A percentile compares a stretch with the other conserved stretches of the same genome.
Conservation (phyloP, 129 eudicot species). For the Cynara cardunculus region DNA sequence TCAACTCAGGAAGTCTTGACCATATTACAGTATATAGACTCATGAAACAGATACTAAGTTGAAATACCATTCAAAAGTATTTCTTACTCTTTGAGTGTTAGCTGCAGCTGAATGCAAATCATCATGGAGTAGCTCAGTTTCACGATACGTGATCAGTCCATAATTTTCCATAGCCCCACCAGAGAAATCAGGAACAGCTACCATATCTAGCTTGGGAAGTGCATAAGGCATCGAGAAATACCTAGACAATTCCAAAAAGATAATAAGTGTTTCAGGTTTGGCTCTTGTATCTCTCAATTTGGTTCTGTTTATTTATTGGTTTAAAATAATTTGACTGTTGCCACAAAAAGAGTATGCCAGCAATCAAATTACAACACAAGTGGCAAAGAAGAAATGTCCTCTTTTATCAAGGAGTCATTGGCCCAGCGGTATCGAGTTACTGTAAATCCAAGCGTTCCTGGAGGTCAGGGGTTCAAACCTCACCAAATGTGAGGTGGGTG, state of each 20-base stretch:
- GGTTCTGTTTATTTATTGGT: background rate
- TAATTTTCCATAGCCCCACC: constrained; percentile 66
- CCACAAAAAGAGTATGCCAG: background rate
- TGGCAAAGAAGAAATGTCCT: background rate
- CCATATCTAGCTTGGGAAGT: constrained; percentile 64
- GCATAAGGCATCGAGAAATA: constrained; percentile 51
- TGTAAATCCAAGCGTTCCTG: background rate
- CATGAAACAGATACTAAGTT: constrained; percentile 1
- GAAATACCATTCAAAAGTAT: background rate
- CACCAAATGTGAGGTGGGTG: background rate
- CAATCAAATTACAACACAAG: background rate
- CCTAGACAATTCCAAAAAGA: constrained; percentile 21
- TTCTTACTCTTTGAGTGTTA: constrained; percentile 50
- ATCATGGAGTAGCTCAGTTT: constrained; percentile 48
- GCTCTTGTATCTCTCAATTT: background rate
- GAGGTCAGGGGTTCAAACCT: background rate
- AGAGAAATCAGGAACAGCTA: constrained; percentile 54
- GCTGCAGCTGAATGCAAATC: constrained; percentile 48
- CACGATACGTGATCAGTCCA: constrained; percentile 46
- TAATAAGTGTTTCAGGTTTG: background rate
- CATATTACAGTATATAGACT: background rate
- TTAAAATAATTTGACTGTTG: background rate
- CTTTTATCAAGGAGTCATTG: background rate
- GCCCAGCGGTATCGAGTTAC: background rate
- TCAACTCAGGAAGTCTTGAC: constrained; percentile 1